phyloP scores from a whole-genome alignment of 2,329 filamentous ascomycete genomes.

The Tolypocladium tundrense region DNA sequence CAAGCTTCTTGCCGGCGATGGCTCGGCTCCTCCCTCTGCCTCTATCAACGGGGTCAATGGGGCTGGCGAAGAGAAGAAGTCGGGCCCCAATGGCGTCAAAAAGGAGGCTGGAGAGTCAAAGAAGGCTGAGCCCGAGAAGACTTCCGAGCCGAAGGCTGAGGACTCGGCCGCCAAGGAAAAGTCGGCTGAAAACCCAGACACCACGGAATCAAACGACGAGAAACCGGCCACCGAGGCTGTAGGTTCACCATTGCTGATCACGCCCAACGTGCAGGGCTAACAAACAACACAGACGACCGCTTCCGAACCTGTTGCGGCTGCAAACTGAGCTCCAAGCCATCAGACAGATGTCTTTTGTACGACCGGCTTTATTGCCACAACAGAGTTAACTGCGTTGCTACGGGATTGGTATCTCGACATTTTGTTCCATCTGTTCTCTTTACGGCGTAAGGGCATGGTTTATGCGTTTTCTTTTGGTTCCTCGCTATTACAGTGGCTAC shows the following conservation, averaged over 20 bases:
- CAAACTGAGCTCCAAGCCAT: neutral
- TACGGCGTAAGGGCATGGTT: constrained; percentile 13
- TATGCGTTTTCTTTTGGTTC: constrained; percentile 11
- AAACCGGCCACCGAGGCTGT: neutral
- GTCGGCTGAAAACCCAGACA: constrained; percentile 9
- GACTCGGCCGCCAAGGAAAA: constrained; percentile 12
- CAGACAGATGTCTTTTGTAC: neutral
- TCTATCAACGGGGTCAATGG: constrained; percentile 40
- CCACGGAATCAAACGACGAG: neutral
- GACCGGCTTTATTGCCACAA: neutral
- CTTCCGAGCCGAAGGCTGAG: constrained; percentile 6
- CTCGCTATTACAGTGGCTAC: constrained; percentile 13
- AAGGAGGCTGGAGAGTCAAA: constrained; percentile 27
- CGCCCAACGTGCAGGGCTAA: neutral
- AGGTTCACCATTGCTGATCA: neutral
- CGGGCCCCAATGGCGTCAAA: constrained; percentile 28
- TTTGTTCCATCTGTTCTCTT: constrained; percentile 7
- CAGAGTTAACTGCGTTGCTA: neutral
- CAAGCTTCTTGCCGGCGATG: constrained; percentile 59
- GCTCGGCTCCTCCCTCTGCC: constrained; percentile 22
- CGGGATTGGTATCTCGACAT: neutral
- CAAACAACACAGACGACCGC: neutral
- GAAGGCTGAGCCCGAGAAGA: constrained; percentile 13
- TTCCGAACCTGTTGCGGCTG: neutral
- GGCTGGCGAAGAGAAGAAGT: constrained; percentile 13